Evolutionary conservation across 768 basidiomycete species (phyloP), one percentile per base, ranked within the genome.

Genomic region (Tephrocybe sp.): DNA sequence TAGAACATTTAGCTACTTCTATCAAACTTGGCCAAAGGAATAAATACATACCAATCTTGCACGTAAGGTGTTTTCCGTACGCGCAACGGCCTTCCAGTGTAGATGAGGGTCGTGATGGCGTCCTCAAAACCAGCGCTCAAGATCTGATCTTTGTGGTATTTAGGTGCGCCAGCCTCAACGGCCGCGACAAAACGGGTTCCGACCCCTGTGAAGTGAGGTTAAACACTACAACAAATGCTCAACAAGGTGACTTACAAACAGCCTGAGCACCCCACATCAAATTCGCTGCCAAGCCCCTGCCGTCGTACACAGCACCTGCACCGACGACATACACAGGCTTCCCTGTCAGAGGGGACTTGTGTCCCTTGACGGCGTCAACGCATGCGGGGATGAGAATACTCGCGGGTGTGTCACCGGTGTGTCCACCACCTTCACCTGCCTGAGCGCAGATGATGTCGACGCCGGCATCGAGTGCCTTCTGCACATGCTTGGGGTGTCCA

Each of bases 401-500:
- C 2, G 89, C 86, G 1, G 93, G 81, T 8, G 86, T 82, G 56
- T 90, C 85, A 20, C 94, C 94, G 0, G 94, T 96, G 74, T 86
- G 84, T 12, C 90, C 90, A 47, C 93, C 92, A 32, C 90, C 94
- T 70, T 97, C 94, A 21, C 92, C 90, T 2, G 88, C 93, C 70
- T 96, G 93, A 3, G 93, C 93, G 61, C 94, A 97, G 64, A 98
- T 95, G 54, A 98, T 74, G 62, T 98, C 94, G 26, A 91, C 88
- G 30, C 94, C 95, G 30, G 77, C 86, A 3, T 79, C 89, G 26
- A 96, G 79, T 7, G 90, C 90, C 66, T 89, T 90, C 41, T 73
- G 56, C 39, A 89, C 89, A 65, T 93, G 90, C 64, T 93, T 96
- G 11, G 93, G 93, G 63, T 93, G 90, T n/a, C 94, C 94, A 52